Base-by-base conservation (phyloP, 306 rosid genomes). In the Cicer pinnatifidum region DNA sequence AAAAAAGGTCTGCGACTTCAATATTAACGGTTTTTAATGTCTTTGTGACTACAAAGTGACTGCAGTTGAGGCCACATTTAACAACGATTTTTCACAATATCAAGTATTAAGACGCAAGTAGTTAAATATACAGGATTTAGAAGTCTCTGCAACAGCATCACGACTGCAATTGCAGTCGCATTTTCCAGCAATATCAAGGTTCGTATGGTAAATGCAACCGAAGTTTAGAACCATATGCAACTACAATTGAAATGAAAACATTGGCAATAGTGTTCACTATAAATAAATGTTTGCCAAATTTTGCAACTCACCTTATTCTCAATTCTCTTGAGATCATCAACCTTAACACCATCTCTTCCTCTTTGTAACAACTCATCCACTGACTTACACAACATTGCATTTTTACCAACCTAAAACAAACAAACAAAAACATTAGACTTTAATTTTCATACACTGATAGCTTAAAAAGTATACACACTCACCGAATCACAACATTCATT, bases 341-440 rank as follows among this genome's bases (percentile, higher is more conserved):
- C 84, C 11, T 72, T 76, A 62, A 88, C 72, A 53, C 76, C 73
- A 66, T 90, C 86, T 58, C 93, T 80, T 82, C 88, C 98, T 46
- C 76, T 86, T 50, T 78, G 88, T 78, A 89, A 76, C 15, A 88
- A 58, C 16, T 84, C 88, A 77, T 93, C 97, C 11, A 93, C 71
- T 12, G 96, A 83, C 84, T 77, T 88, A 64, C 87, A 88, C 11
- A 93, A 75, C 76, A 51, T 52, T 0, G 97, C 98, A 79, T 93
- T 93, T 84, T 93, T 93, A 67, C 83, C 78, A 17, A 93, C 89
- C 97, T 93, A 83, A 48, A 43, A 19, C 39, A 65, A 64, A 64
- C 12, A 39, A 43, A 35, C 8, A 61, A 6, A 45, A 23, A 43
- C 11, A 9, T 7, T 28, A 28, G 35, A 28, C 35, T 28, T 28